Evolutionary conservation across 768 basidiomycete genomes (phyloP), one percentile per base, ranked within the genome.

Genomic region (Suillus americanus): DNA sequence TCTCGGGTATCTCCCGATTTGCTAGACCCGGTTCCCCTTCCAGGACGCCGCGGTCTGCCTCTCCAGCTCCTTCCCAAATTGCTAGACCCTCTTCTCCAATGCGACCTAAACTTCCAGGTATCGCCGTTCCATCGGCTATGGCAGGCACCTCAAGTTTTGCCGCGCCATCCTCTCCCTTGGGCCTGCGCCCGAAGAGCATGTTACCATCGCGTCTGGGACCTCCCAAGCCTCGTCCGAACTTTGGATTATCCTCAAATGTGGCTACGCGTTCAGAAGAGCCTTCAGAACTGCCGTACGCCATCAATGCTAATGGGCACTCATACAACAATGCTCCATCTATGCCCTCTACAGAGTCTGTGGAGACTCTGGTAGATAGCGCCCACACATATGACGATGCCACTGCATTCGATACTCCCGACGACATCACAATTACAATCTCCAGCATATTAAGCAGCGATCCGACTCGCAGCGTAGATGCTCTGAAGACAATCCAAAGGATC

Each of bases 401-500:
- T 70, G 18, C 33, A 37, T 64, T 64, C 53, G 46, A 5, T 66
- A 62, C 75, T 76, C 57, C 57, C 57, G 86, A 87, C 63, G 89
- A 88, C 66, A 90, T 95, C 63, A 87, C 90, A 8, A 81, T 94
- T 60, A 89, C 87, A 3, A 96, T 97, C 66, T 95, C 91, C 35
- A 94, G 89, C 64, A 94, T 97, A 61, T 82, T 96, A 56, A 94
- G 92, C 73, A 92, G 89, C 66, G 94, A 98, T 79, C 85, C 93
- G 0, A 79, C 85, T 25, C 85, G 89, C 33, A 94, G 94, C 70
- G 95, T 98, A 33, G 95, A 99, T 65, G 93, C 95, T 0, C 80
- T 99, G 70, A 99, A 99, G 81, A 90, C 87, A 72, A 86, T 98
- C 61, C 95, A 99, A 74, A 90, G 89, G 73, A 90, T 93, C 66